Conservation (phyloP, 768 basidiomycete genomes). For the Naganishia vishniacii region DNA sequence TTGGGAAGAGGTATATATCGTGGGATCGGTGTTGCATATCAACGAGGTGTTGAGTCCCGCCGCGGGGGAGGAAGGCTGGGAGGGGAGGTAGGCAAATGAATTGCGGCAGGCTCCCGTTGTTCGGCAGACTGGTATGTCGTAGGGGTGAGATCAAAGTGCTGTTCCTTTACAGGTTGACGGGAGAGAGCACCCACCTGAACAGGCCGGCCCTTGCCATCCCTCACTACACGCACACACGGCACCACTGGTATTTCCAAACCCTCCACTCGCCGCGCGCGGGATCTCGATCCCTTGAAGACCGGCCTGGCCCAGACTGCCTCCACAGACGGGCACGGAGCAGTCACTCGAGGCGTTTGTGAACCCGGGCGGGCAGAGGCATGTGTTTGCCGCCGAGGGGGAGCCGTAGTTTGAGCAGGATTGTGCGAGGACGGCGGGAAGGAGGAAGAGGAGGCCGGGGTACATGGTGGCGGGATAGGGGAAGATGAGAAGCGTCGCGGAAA, state of each 20-base stretch:
- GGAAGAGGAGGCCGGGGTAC: slow-evolving; percentile 13
- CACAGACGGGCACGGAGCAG: slow-evolving; percentile 68
- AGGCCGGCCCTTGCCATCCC: slow-evolving; percentile 65
- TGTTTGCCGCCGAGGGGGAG: background rate
- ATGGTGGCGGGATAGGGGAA: too few relatives aligned
- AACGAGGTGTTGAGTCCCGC: slow-evolving; percentile 58
- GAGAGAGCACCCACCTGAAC: slow-evolving; percentile 37
- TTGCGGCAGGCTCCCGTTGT: slow-evolving; percentile 62
- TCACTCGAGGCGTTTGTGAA: slow-evolving; percentile 21
- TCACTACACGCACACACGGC: slow-evolving; percentile 63
- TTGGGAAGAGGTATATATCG: slow-evolving; percentile 71
- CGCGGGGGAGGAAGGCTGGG: slow-evolving; percentile 21
- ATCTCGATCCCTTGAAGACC: slow-evolving; percentile 56
- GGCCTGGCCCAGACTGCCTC: slow-evolving; percentile 64
- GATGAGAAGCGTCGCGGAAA: too few relatives aligned
- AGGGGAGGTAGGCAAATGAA: slow-evolving; percentile 54
- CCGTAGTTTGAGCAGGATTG: slow-evolving; percentile 24
- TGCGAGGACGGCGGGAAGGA: slow-evolving; percentile 3
- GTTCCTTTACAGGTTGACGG: too few relatives aligned
- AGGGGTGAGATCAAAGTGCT: background rate
- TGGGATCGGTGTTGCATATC: slow-evolving; percentile 64
- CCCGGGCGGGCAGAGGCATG: slow-evolving; percentile 58
- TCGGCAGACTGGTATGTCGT: slow-evolving; percentile 74
- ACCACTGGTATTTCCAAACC: slow-evolving; percentile 62
- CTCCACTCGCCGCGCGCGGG: slow-evolving; percentile 50